Evolutionary conservation across 164 flowering plant species (phyloP), one percentile per base, ranked within the genome.

Genomic region (Sedum album): DNA sequence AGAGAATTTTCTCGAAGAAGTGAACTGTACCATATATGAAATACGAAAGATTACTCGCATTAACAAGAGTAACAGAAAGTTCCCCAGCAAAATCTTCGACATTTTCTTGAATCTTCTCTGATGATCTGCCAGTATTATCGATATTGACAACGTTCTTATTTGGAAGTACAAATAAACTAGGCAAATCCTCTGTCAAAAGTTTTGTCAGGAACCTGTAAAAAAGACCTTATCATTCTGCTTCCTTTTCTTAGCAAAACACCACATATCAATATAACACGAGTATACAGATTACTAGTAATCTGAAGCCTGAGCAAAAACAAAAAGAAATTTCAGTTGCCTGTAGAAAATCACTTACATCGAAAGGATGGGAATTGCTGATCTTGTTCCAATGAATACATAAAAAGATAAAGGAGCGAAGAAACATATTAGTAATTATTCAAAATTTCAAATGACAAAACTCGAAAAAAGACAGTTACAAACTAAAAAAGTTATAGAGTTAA

Each of bases 131-230:
- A 74, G 84, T 84, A 80, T 70, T 79, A 64, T 82, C 66, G 65
- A 86, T 93, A 60, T 96, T 97, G 70, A 91, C 95, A 61, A 94
- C 97, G 68, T 86, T 91, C 82, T 90, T 94, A 76, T 83, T 91
- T 28, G 96, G 99, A 39, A 96, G 93, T 20, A 94, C 99, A 82
- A 94, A 94, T 46, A 94, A 76, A 66, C 79, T 81, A 75, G 99
- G 99, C 75, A 91, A 80, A 83, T 94, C 99, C 81, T 79, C 88
- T n/a, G 99, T 94, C 38, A 94, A 90, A 72, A 94, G 95, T 79
- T 91, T 94, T 26, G 78, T 91, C 88, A 94, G 83, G 78, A 94
- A 91, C 97, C 99, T 93, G 20, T 57, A 28, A 57, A 57, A 57
- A 26, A 3, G 4, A 26, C 4, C 8, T 17, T 60, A 17, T 36